phyloP scores from a whole-genome alignment of 176 grass and related monocot genomes.

The Cymbopogon citratus region DNA sequence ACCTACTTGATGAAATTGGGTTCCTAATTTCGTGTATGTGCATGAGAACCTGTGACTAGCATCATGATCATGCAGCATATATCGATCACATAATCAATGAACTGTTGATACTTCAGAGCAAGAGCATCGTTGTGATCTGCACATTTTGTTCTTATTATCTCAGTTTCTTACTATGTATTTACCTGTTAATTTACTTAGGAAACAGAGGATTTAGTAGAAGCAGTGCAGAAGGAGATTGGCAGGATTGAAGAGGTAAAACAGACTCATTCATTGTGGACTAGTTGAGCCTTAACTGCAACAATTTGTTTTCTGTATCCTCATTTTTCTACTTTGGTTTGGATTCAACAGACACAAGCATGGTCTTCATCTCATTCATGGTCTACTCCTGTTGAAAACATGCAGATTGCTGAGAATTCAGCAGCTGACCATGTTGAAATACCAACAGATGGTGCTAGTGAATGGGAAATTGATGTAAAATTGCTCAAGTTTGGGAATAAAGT shows the following conservation, averaged over 20 bases:
- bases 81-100: neutral
- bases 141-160: neutral
- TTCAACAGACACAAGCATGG: slow-evolving; percentile 61
- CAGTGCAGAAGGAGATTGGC: slow-evolving; percentile 65
- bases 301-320: slow-evolving; percentile 31
- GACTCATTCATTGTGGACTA: neutral
- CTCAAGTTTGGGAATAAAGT: slow-evolving; percentile 86
- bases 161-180: neutral
- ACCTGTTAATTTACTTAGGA: slow-evolving; percentile 52
- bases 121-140: neutral
- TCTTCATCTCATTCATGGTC: slow-evolving; percentile 65
- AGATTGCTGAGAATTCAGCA: slow-evolving; percentile 36
- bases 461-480: slow-evolving; percentile 87
- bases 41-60: neutral
- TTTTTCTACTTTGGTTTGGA: slow-evolving; percentile 35
- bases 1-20: neutral
- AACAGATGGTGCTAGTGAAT: slow-evolving; percentile 83
- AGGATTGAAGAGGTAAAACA: slow-evolving; percentile 63
- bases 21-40: neutral
- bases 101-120: neutral
- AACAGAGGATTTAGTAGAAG: slow-evolving; percentile 65
- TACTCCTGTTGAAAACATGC: slow-evolving; percentile 63
- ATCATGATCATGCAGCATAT: neutral
- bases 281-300: neutral
- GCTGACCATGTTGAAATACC: slow-evolving; percentile 74